A percentile compares a stretch with the other conserved stretches of the same genome.
These are phyloP conservation scores for Colletotrichum abscissum DNA, from an alignment of 2,329 filamentous ascomycete genomes.

Conservation along the genomic window DNA sequence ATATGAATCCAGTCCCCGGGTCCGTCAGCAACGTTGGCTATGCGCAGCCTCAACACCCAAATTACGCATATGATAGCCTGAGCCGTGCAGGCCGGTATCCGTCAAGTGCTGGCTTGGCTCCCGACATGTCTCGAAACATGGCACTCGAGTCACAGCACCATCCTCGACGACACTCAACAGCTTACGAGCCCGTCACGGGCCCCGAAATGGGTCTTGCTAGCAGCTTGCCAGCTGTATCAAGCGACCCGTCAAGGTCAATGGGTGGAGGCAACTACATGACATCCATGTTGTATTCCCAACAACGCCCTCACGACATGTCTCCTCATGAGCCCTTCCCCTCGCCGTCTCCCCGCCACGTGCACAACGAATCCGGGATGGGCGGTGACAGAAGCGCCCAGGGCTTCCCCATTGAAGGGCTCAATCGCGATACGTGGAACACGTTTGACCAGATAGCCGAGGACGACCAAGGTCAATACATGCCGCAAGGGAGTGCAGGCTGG, in stretches of 20 bases:
- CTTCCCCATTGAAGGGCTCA: conserved; percentile 15
- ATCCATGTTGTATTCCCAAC: conserved; percentile 27
- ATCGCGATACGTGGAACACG: conserved; percentile 21
- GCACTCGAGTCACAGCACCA: conserved; percentile 26
- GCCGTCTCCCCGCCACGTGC: conserved; percentile 23
- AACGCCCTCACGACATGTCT: conserved; percentile 25
- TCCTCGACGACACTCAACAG: conserved; percentile 28
- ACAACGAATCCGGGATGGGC: conserved; percentile 21
- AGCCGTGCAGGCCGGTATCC: conserved; percentile 15
- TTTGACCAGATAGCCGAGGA: conserved; percentile 28
- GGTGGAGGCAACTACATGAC: conserved; percentile 18
- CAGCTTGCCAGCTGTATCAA: conserved; percentile 16
- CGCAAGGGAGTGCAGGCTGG: conserved; percentile 20
- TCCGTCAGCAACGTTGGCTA: conserved; percentile 23
- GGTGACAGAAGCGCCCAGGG: conserved; percentile 15
- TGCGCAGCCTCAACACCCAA: conserved; percentile 11
- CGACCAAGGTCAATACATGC: conserved; percentile 26
- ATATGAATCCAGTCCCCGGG: conserved; percentile 14
- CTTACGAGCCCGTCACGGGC: conserved; percentile 24
- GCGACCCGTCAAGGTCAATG: conserved; percentile 14
- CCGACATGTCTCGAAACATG: conserved; percentile 26
- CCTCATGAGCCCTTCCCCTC: conserved; percentile 24
- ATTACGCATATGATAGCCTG: conserved; percentile 20
- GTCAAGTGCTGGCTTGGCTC: conserved; percentile 9
- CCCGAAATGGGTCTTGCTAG: conserved; percentile 27